Conservation (phyloP, 305 asterid genomes). For the Andrographis paniculata region DNA sequence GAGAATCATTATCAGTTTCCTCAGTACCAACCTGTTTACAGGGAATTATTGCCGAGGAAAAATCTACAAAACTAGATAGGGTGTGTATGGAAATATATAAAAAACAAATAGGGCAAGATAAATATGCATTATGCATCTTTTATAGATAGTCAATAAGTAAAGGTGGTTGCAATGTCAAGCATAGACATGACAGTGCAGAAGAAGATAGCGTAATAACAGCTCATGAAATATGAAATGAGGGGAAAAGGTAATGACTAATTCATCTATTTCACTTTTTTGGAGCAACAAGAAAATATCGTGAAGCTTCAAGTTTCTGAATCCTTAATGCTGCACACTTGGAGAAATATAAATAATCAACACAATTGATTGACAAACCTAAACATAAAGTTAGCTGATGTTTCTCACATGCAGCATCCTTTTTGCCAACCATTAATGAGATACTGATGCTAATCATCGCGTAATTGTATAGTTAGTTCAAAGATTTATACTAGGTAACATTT, state of each 20-base stretch:
- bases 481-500: neutral
- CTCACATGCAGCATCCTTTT: neutral
- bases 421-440: neutral
- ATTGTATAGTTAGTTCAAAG: neutral
- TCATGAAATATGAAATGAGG: neutral
- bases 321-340: neutral
- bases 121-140: neutral
- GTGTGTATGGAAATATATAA: neutral
- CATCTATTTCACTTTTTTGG: slow-evolving; percentile 1
- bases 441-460: neutral
- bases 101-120: slow-evolving; percentile 1
- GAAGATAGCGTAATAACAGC: neutral
- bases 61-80: neutral
- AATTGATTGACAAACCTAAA: neutral
- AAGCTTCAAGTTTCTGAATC: neutral
- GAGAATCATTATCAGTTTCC: slow-evolving; percentile 29
- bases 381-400: neutral
- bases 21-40: slow-evolving; percentile 33
- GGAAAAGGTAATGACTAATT: neutral
- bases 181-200: slow-evolving; percentile 1
- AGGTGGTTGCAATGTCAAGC: neutral
- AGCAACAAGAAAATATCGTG: slow-evolving; percentile 3
- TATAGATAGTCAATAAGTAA: no score
- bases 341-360: neutral
- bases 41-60: slow-evolving; percentile 9